phyloP scores from a whole-genome alignment of 2,329 filamentous ascomycete species.

The Neonectria ditissima region DNA sequence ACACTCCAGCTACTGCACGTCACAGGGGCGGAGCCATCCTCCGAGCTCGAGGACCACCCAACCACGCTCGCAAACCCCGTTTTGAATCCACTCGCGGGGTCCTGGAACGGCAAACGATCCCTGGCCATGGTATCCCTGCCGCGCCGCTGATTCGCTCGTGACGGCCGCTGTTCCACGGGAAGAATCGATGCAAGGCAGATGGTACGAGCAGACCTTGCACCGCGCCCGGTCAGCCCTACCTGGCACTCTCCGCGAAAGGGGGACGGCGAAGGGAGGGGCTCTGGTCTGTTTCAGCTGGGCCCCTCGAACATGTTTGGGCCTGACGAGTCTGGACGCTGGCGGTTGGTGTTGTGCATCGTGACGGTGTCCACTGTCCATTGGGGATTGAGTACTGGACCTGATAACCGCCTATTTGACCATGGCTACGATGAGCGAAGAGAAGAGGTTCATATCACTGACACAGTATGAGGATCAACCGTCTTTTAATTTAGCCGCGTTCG shows the following conservation, averaged over 20 bases:
- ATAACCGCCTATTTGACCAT: too few relatives aligned
- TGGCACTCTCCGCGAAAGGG: conserved; percentile 4
- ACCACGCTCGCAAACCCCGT: background rate
- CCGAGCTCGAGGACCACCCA: too few relatives aligned
- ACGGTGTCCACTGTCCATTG: conserved; percentile 5
- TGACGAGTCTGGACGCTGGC: background rate
- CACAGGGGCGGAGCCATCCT: conserved; percentile 31
- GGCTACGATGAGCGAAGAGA: background rate
- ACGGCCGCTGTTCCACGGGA: conserved; percentile 46
- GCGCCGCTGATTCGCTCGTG: conserved; percentile 47
- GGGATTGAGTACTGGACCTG: background rate
- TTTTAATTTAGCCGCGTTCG: background rate
- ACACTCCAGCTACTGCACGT: conserved; percentile 27
- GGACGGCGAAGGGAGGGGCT: background rate
- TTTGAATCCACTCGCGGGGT: conserved; percentile 31
- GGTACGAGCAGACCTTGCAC: conserved; percentile 21
- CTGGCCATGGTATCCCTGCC: conserved; percentile 23
- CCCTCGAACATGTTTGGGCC: background rate
- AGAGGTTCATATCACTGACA: too few relatives aligned
- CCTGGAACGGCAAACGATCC: conserved; percentile 32
- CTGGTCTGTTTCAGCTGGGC: background rate
- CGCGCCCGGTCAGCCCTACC: conserved; percentile 40
- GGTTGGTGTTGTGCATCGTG: background rate
- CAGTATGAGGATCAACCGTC: background rate
- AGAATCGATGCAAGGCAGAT: conserved; percentile 44